These are phyloP conservation scores for Monilinia fructicola DNA, from an alignment of 2,329 filamentous ascomycete genomes.

Conservation along the genomic window DNA sequence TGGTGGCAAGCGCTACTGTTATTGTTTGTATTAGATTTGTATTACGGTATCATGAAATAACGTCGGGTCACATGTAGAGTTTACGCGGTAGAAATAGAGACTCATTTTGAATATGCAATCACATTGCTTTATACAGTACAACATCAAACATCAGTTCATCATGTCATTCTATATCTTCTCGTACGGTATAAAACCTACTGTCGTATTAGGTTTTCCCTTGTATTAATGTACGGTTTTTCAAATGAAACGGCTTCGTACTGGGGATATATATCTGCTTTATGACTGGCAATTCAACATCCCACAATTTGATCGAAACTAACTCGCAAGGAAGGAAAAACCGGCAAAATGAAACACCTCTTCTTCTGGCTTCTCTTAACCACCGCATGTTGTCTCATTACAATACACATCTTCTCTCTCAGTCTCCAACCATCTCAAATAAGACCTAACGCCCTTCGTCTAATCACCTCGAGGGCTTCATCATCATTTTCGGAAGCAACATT, in stretches of 20 bases:
- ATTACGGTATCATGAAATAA: constrained; percentile 2
- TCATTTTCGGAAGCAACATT: no score
- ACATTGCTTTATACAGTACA: not conserved
- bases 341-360: constrained; percentile 9
- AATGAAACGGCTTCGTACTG: not conserved
- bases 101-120: not conserved
- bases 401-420: constrained; percentile 6
- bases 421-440: not conserved
- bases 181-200: not conserved
- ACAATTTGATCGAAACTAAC: not conserved
- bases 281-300: not conserved
- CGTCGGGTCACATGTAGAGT: not conserved
- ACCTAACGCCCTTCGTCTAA: not conserved
- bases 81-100: not conserved
- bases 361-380: not conserved
- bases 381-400: constrained; percentile 4
- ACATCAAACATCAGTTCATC: not conserved
- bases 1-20: not conserved
- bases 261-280: not conserved
- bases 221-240: not conserved
- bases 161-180: not conserved
- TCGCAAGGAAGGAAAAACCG: not conserved
- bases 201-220: not conserved
- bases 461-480: not conserved
- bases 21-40: constrained; percentile 12